Evolutionary conservation across 768 basidiomycete genomes (phyloP).

Genomic region (Mycena metata): DNA sequence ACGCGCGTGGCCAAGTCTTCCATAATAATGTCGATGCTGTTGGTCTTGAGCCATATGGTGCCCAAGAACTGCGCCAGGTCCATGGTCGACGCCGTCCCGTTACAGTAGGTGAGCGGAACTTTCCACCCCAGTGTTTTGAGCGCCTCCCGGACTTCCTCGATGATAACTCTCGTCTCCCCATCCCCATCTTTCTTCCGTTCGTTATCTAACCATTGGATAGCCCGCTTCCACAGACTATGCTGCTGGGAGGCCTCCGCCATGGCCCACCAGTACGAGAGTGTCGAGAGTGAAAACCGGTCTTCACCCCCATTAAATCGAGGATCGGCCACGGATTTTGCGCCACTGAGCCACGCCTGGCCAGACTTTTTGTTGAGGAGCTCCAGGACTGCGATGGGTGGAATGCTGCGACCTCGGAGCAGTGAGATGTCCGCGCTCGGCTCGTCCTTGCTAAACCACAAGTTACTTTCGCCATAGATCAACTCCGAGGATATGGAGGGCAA

Average conservation of each 20-base stretch:
- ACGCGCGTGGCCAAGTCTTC: conserved; percentile 27
- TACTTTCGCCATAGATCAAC: background rate
- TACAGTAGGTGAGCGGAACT: background rate
- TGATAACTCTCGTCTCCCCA: too few relatives aligned
- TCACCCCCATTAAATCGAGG: conserved; percentile 35
- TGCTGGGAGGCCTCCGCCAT: too few relatives aligned
- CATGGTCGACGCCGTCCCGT: background rate
- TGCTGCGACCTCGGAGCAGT: background rate
- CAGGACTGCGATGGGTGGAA: background rate
- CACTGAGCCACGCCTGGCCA: conserved; percentile 42
- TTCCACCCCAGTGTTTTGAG: too few relatives aligned
- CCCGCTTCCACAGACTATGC: too few relatives aligned
- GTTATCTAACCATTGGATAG: too few relatives aligned
- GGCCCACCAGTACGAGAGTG: too few relatives aligned
- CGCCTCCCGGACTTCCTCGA: too few relatives aligned
- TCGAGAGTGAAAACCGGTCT: conserved; percentile 16
- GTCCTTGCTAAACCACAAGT: conserved; percentile 2
- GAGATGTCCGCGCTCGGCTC: background rate
- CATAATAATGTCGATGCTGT: conserved; percentile 34
- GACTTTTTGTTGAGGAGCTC: conserved; percentile 5
- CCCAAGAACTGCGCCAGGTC: conserved; percentile 25
- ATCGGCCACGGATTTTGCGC: conserved; percentile 36
- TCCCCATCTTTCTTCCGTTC: too few relatives aligned
- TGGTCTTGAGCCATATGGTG: conserved; percentile 21
- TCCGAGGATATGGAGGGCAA: background rate